Conservation (phyloP, 2,329 filamentous ascomycete species). For the Cordyceps sp. region DNA sequence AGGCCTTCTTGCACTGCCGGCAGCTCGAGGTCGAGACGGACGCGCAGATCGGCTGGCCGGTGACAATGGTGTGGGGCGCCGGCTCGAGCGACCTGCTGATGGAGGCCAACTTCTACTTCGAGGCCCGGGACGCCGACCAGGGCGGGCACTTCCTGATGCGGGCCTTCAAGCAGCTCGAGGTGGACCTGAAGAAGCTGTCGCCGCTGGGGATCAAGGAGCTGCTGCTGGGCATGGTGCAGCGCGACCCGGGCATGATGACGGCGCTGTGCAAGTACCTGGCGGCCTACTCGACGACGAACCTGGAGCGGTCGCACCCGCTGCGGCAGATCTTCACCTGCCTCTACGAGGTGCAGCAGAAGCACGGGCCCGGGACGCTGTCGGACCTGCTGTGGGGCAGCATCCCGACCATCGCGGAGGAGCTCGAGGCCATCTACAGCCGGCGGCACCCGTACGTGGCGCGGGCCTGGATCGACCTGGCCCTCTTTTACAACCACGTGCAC, state of each 20-base stretch:
- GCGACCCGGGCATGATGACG: conserved; percentile 26
- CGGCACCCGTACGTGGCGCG: conserved; percentile 25
- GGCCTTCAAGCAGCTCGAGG: conserved; percentile 24
- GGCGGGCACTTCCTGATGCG: conserved; percentile 23
- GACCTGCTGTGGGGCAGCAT: conserved; percentile 24
- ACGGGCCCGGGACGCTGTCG: conserved; percentile 23
- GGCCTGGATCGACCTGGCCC: conserved; percentile 23
- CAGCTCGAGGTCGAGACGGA: conserved; percentile 23
- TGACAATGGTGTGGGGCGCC: conserved; percentile 25
- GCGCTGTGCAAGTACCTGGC: conserved; percentile 27
- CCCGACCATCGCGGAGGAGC: conserved; percentile 23
- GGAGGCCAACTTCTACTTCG: conserved; percentile 25
- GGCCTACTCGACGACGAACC: conserved; percentile 24
- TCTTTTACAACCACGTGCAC: conserved; percentile 21
- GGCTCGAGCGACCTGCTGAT: conserved; percentile 25
- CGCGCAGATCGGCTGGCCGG: conserved; percentile 20
- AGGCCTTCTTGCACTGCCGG: conserved; percentile 26
- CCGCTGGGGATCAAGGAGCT: conserved; percentile 25
- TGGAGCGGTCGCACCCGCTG: conserved; percentile 24
- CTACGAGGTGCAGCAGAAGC: conserved; percentile 28
- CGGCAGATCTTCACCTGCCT: conserved; percentile 24
- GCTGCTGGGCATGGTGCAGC: conserved; percentile 24
- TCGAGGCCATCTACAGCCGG: conserved; percentile 25
- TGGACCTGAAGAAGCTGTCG: conserved; percentile 24
- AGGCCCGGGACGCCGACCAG: conserved; percentile 20